phyloP scores from a whole-genome alignment of 345 rosid species.

The Eucalyptus virginea region DNA sequence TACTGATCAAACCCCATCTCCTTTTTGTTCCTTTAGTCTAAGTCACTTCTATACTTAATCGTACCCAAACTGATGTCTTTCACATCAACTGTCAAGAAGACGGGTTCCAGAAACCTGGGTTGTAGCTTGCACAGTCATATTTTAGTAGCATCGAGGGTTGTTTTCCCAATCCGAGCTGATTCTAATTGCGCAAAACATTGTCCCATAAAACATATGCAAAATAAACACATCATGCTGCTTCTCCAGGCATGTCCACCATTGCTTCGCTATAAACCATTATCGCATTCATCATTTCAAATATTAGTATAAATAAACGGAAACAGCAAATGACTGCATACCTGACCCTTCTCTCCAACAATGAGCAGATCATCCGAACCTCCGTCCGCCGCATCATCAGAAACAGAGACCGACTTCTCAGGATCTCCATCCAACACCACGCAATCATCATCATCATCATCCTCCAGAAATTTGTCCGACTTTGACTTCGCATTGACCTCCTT shows the following conservation, averaged over 20 bases:
- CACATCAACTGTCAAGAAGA: neutral
- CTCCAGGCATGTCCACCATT: neutral
- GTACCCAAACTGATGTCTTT: neutral
- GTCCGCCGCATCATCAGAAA: neutral
- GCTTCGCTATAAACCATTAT: neutral
- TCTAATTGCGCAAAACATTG: neutral
- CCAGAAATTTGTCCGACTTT: neutral
- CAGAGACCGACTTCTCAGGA: conserved; percentile 31
- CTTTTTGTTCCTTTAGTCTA: neutral
- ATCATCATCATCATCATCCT: conserved; percentile 26
- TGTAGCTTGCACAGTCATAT: neutral
- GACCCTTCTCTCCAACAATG: conserved; percentile 34
- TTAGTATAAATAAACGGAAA: neutral
- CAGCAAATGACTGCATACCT: conserved; percentile 4
- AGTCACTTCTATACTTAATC: neutral
- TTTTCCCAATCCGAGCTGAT: neutral
- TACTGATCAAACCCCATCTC: neutral
- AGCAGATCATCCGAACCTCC: conserved; percentile 31
- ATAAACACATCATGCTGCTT: neutral
- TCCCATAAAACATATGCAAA: neutral
- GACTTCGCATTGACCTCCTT: conserved; percentile 28
- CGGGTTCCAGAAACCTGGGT: neutral
- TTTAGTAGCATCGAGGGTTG: neutral
- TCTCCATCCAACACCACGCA: conserved; percentile 49
- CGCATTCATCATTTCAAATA: neutral